Base-by-base conservation (phyloP, 495 filamentous ascomycete genomes). In the Penicillium silybi region DNA sequence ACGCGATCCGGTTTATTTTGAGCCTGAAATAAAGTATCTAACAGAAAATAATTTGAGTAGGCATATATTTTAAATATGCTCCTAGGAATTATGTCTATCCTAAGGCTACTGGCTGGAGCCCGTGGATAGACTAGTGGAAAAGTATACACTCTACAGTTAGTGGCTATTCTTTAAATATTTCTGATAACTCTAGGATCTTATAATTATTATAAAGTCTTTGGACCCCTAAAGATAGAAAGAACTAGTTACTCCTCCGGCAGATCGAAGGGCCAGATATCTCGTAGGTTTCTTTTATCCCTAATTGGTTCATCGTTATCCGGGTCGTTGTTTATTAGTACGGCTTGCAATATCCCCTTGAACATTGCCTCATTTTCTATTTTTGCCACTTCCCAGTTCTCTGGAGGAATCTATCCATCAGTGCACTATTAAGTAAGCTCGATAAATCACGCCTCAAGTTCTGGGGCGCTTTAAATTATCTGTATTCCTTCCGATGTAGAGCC, bases 261-360 rank as follows among this genome's bases (percentile, higher is more conserved):
- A 52, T 70, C 66, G 58, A 68, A 74, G 39, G 69, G 69, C 69
- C 62, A 74, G 20, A 71, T 70, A 54, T 57, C 52, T 56, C 61
- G 57, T 48, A 72, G 57, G 23, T 59, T 49, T 51, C 27, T 57
- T 58, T 70, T 57, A 41, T 67, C 62, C 26, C 54, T 66, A 27
- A 68, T 68, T 46, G 63, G 61, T 44, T 70, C 57, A 54, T 70
- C 62, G 26, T 67, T 55, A 23, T 66, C 57, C 1, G 50, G 29
- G 52, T 62, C 26, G n/a, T 54, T 32, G 55, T 68, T 66, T 25
- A 51, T 53, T 26, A 68, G 44, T 37, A 71, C 64, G 20, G 58
- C 59, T 40, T 67, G 45, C 54, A 73, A 52, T 52, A 67, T 68
- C 22, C 58, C 63, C 19, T 62, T 52, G 44, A 68, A 74, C 17